Conservation (phyloP, 2,329 filamentous ascomycete genomes). For the Fusarium longipes region DNA sequence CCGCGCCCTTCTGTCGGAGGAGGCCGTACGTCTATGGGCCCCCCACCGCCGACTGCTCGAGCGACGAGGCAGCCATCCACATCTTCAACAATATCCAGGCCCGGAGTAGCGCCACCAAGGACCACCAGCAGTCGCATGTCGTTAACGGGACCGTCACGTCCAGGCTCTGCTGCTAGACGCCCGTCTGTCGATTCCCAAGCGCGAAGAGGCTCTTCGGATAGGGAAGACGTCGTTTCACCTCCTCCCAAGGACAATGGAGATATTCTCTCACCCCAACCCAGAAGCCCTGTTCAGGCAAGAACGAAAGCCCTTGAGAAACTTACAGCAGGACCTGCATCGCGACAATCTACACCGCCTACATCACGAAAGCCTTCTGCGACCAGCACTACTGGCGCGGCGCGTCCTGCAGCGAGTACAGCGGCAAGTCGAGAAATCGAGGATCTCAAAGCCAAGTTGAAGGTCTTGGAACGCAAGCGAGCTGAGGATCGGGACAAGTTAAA, state of each 20-base stretch:
- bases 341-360: constrained; percentile 49
- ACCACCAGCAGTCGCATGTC: constrained; percentile 57
- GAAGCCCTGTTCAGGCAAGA: constrained; percentile 62
- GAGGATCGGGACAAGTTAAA: constrained; percentile 91
- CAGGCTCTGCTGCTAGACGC: constrained; percentile 54
- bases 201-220: constrained; percentile 55
- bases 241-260: constrained; percentile 65
- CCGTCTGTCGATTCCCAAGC: constrained; percentile 61
- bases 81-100: constrained; percentile 54
- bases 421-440: constrained; percentile 81
- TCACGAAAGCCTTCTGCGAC: constrained; percentile 46
- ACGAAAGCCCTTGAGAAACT: constrained; percentile 65
- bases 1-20: constrained; percentile 66
- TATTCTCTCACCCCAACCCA: constrained; percentile 60
- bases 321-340: constrained; percentile 53
- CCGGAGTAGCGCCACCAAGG: constrained; percentile 50
- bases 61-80: constrained; percentile 58
- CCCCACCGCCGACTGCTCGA: constrained; percentile 62
- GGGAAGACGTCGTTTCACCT: constrained; percentile 51
- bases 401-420: constrained; percentile 59
- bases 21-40: constrained; percentile 74
- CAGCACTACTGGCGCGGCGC: constrained; percentile 41
- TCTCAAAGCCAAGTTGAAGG: constrained; percentile 84
- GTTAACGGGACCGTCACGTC: constrained; percentile 53
- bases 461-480: constrained; percentile 86